Percentiles rank a stretch among this genome's conserved stretches.
phyloP scores from a whole-genome alignment of 768 basidiomycete species.

The Lyophyllum shimeji region DNA sequence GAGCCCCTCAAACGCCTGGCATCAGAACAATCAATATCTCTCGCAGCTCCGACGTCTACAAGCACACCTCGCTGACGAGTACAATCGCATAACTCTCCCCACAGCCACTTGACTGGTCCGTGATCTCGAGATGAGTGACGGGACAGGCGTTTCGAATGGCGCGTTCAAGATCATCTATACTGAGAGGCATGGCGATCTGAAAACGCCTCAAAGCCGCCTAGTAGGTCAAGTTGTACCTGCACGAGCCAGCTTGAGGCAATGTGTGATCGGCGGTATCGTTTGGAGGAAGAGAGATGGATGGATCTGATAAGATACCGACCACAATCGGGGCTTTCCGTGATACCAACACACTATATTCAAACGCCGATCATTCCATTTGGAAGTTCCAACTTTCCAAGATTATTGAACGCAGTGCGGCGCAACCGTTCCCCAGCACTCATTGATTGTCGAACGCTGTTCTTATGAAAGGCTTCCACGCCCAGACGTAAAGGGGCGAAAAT shows the following conservation, averaged over 20 bases:
- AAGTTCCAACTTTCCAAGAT: too few relatives aligned
- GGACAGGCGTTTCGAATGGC: slow-evolving; percentile 64
- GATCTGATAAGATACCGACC: slow-evolving; percentile 24
- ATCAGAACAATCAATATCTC: background rate
- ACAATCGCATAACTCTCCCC: slow-evolving; percentile 75
- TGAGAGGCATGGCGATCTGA: slow-evolving; percentile 56
- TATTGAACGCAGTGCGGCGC: too few relatives aligned
- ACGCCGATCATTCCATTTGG: too few relatives aligned
- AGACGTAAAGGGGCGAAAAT: too few relatives aligned
- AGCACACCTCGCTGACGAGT: slow-evolving; percentile 72
- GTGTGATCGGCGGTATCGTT: too few relatives aligned
- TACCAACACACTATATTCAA: background rate
- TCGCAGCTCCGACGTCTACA: background rate
- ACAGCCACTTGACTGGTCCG: slow-evolving; percentile 79
- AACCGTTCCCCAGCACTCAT: too few relatives aligned
- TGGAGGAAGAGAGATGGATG: background rate
- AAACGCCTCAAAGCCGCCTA: background rate
- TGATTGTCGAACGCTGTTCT: too few relatives aligned
- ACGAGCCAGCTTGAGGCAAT: too few relatives aligned
- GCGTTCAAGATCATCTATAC: slow-evolving; percentile 52
- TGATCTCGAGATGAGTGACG: slow-evolving; percentile 67
- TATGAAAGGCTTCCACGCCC: too few relatives aligned
- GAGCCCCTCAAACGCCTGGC: slow-evolving; percentile 75
- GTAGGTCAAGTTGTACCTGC: too few relatives aligned
- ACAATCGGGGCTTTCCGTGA: background rate